Percentiles rank a stretch among this genome's conserved stretches.
These are phyloP conservation scores for Incumbomyces lentus DNA, from an alignment of 2,329 filamentous ascomycete genomes.

Conservation along the genomic window DNA sequence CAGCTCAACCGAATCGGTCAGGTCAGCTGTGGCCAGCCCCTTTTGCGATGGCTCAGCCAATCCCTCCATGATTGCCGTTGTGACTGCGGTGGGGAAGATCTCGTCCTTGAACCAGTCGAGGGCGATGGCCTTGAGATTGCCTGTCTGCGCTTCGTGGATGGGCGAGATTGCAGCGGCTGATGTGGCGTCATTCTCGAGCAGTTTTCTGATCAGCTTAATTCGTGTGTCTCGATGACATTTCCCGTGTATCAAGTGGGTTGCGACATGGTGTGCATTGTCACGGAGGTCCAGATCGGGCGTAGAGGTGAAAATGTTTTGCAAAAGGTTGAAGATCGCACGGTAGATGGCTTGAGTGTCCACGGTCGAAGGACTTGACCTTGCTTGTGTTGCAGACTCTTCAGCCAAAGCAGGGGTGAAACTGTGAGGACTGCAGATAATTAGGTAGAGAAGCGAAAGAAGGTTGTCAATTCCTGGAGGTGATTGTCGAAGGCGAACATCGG, in stretches of 20 bases:
- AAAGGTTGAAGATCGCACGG: slow-evolving; percentile 2
- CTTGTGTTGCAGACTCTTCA: background rate
- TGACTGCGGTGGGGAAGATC: slow-evolving; percentile 6
- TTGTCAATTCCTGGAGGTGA: slow-evolving; percentile 3
- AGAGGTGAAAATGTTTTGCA: slow-evolving; percentile 15
- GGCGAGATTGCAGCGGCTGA: slow-evolving; percentile 4
- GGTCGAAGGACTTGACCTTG: background rate
- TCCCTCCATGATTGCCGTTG: background rate
- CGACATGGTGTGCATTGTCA: slow-evolving; percentile 17
- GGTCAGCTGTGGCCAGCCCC: background rate
- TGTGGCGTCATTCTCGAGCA: slow-evolving; percentile 14
- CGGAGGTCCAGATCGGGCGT: slow-evolving; percentile 15
- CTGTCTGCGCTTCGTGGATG: slow-evolving; percentile 9
- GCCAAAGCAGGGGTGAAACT: background rate
- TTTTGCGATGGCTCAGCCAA: background rate
- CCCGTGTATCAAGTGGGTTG: slow-evolving; percentile 16
- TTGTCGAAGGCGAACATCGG: background rate
- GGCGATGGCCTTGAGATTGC: slow-evolving; percentile 17
- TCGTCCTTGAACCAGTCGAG: slow-evolving; percentile 21
- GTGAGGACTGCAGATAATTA: background rate
- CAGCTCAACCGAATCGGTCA: slow-evolving; percentile 8
- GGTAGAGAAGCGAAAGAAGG: slow-evolving; percentile 5
- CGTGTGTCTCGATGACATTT: slow-evolving; percentile 13
- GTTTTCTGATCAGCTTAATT: slow-evolving; percentile 15
- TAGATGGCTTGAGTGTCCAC: background rate